phyloP scores from a whole-genome alignment of 2,329 filamentous ascomycete genomes.

The Xylariaceae sp. region DNA sequence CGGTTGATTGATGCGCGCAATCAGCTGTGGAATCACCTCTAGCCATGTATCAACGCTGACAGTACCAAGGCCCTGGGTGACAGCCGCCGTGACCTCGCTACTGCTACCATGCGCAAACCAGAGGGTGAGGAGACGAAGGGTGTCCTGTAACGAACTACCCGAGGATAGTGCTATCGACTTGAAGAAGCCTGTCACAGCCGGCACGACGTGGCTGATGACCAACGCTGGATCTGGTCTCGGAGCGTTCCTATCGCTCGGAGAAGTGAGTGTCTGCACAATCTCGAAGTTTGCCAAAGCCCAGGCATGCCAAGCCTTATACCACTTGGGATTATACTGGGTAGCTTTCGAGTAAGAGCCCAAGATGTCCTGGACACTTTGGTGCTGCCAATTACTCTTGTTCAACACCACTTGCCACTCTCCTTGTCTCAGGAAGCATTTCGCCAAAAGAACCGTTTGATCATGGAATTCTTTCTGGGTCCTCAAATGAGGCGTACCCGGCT shows the following conservation, averaged over 20 bases:
- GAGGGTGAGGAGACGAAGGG: conserved; percentile 80
- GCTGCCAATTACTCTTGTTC: conserved; percentile 83
- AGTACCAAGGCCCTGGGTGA: conserved; percentile 83
- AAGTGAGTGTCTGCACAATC: conserved; percentile 78
- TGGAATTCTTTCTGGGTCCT: conserved; percentile 49
- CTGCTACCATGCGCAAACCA: conserved; percentile 95
- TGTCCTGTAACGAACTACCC: conserved; percentile 92
- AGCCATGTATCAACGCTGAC: conserved; percentile 98
- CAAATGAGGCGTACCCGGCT: conserved; percentile 42
- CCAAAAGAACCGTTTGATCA: conserved; percentile 67
- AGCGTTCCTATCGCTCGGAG: conserved; percentile 54
- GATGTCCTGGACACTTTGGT: conserved; percentile 80
- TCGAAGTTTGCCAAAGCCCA: conserved; percentile 99
- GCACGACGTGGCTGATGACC: conserved; percentile 83
- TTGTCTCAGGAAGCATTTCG: conserved; percentile 92
- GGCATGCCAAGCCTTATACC: conserved; percentile 99
- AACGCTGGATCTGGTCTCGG: conserved; percentile 55
- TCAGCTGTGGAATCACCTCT: conserved; percentile 94
- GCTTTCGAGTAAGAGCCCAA: conserved; percentile 86
- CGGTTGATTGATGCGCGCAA: conserved; percentile 94
- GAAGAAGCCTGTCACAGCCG: conserved; percentile 93
- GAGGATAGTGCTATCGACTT: conserved; percentile 90
- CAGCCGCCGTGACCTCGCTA: conserved; percentile 77
- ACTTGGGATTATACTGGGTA: conserved; percentile 87
- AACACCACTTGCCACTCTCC: conserved; percentile 91